Conservation (phyloP, 2,329 filamentous ascomycete species). For the Tricladium varicosporioides region DNA sequence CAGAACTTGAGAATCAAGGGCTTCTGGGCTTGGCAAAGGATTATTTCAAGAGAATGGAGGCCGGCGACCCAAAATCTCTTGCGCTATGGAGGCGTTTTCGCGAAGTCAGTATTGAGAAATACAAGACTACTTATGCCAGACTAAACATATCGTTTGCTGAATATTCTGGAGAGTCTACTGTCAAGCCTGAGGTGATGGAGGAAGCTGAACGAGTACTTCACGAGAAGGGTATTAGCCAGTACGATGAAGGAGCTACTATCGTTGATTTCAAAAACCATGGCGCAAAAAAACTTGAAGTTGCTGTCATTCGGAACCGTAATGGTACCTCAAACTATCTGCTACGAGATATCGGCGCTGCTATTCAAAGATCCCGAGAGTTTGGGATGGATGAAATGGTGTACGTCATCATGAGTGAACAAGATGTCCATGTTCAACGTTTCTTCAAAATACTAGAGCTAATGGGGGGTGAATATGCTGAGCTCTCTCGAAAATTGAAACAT, state of each 20-base stretch:
- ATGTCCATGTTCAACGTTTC: constrained; percentile 70
- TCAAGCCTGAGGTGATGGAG: constrained; percentile 65
- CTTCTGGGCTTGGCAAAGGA: constrained; percentile 74
- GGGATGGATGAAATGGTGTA: constrained; percentile 79
- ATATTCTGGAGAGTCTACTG: constrained; percentile 72
- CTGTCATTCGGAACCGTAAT: constrained; percentile 69
- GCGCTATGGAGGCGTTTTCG: constrained; percentile 65
- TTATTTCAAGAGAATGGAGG: constrained; percentile 71
- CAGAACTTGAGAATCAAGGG: constrained; percentile 48
- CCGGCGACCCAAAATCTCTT: constrained; percentile 59
- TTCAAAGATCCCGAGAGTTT: constrained; percentile 62
- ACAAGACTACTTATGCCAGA: constrained; percentile 65
- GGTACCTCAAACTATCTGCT: constrained; percentile 77
- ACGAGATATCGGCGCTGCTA: constrained; percentile 72
- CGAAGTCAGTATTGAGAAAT: constrained; percentile 64
- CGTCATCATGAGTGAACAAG: constrained; percentile 70
- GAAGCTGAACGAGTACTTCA: constrained; percentile 59
- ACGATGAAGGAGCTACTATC: constrained; percentile 70
- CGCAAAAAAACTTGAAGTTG: constrained; percentile 65
- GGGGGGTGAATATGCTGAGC: constrained; percentile 64
- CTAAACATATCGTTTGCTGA: constrained; percentile 71
- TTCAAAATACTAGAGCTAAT: constrained; percentile 76
- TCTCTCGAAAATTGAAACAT: constrained; percentile 67
- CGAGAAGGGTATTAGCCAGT: constrained; percentile 63
- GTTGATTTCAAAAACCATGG: constrained; percentile 70